Base-by-base conservation (phyloP, 768 basidiomycete species). In the Russula foetens region DNA sequence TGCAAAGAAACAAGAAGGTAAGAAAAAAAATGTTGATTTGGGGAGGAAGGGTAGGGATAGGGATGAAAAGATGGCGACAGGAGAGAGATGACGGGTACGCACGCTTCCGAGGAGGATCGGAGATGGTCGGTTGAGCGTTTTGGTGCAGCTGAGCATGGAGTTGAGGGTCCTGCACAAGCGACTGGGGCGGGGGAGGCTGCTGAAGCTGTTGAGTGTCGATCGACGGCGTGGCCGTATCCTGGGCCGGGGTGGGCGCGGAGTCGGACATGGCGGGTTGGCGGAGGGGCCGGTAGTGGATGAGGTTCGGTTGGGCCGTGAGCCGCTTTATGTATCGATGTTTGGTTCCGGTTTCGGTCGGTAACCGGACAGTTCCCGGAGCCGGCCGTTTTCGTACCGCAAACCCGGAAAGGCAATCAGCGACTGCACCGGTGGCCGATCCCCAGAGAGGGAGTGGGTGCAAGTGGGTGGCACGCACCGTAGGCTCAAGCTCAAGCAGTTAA, bases 211-310 rank as follows among this genome's bases (percentile, higher is more conserved):
- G 79, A 58, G 79, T 75, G 73, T 87, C 86, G 69, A 86, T 82
- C 59, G 80, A 74, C 67, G 81, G 72, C 69, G 77, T 71, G 74
- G 79, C 73, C 79, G 83, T 72, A 79, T 85, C 69, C 78, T 83
- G 73, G 77, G 83, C 75, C 84, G 84, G 84, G 76, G 83, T 82
- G 70, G 77, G 71, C 83, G 83, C 75, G 84, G 80, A 77, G 79
- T 79, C 76, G 86, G 82, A 59, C 53, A 59, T 76, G 83, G 85
- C 83, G 86, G 86, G 85, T 87, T 87, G 76, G 75, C 74, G 72
- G 76, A 73, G 73, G 74, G 76, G 77, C 60, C 60, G 63, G 54
- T 26, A 44, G 50, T 33, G 26, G 51, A 39, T 17, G 47, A 51
- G 35, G 53, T 48, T 51, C 33, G 54, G 24, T 53, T 19, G 50